Percentiles rank a stretch among this genome's conserved stretches.
Conservation (phyloP, 164 flowering plant species). For the Sedum album region DNA sequence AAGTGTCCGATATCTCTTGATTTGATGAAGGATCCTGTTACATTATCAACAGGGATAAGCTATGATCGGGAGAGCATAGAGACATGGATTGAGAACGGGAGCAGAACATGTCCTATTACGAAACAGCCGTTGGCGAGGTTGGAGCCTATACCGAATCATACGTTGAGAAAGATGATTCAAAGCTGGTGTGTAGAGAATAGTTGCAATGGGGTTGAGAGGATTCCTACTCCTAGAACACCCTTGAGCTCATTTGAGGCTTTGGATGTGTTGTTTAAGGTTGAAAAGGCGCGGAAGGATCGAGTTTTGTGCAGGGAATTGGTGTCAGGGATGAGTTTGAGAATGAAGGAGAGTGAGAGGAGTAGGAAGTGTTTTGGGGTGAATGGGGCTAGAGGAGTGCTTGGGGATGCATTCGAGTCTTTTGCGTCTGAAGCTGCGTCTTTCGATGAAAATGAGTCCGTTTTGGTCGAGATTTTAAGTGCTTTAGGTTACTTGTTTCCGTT, state of each 20-base stretch:
- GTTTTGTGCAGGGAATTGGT: slow-evolving; percentile 27
- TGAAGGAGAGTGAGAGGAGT: slow-evolving; percentile 63
- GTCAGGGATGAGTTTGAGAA: slow-evolving; percentile 27
- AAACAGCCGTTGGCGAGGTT: slow-evolving; percentile 30
- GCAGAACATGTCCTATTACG: slow-evolving; percentile 60
- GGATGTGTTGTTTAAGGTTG: slow-evolving; percentile 27
- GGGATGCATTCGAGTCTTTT: slow-evolving; percentile 35
- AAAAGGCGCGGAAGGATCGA: slow-evolving; percentile 14
- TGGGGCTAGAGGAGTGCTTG: slow-evolving; percentile 25
- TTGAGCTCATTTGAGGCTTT: slow-evolving; percentile 27
- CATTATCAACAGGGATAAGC: slow-evolving; percentile 66
- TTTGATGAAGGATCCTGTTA: slow-evolving; percentile 90
- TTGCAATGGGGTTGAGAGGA: slow-evolving; percentile 54
- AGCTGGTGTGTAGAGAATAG: slow-evolving; percentile 74
- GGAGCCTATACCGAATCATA: slow-evolving; percentile 69
- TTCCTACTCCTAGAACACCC: slow-evolving; percentile 77
- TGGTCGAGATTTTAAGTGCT: slow-evolving; percentile 38
- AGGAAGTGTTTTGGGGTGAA: slow-evolving; percentile 27
- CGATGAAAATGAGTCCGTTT: slow-evolving; percentile 16
- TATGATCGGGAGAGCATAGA: slow-evolving; percentile 79
- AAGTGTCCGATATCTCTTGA: slow-evolving; percentile 82
- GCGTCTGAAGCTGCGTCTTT: slow-evolving; percentile 13
- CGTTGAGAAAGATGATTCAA: slow-evolving; percentile 64
- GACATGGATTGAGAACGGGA: slow-evolving; percentile 63
- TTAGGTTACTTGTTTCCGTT: slow-evolving; percentile 31